Conservation (phyloP, 371 early-diverging fungal genomes). For the Basidiobolus meristosporus region DNA sequence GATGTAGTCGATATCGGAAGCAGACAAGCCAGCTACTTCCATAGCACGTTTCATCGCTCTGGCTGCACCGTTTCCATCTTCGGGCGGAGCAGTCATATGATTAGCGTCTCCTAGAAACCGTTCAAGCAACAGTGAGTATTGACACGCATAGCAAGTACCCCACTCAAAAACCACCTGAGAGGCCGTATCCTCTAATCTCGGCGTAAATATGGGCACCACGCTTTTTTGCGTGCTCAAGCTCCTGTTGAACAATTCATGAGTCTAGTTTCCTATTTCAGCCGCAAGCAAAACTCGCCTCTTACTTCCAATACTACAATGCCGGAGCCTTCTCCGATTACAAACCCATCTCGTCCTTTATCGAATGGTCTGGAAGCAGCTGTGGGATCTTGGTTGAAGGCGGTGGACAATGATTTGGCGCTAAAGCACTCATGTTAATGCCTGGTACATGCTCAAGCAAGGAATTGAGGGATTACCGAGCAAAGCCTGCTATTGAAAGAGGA, state of each 20-base stretch:
- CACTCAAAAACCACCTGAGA: constrained; percentile 25
- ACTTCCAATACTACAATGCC: constrained; percentile 76
- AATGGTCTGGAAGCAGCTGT: constrained; percentile 73
- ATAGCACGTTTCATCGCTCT: constrained; percentile 73
- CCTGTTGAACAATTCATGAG: constrained; percentile 11
- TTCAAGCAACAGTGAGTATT: neutral
- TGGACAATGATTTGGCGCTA: constrained; percentile 67
- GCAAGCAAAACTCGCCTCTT: neutral
- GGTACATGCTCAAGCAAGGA: neutral
- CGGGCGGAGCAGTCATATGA: constrained; percentile 86
- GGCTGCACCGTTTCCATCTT: constrained; percentile 68
- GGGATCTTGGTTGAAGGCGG: constrained; percentile 57
- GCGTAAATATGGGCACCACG: constrained; percentile 82
- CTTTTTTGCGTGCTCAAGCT: constrained; percentile 67
- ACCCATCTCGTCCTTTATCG: constrained; percentile 70
- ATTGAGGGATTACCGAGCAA: constrained; percentile 31
- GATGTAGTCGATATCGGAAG: constrained; percentile 59
- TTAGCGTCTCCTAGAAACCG: constrained; percentile 48
- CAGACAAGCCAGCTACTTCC: constrained; percentile 24
- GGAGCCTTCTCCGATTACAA: constrained; percentile 91
- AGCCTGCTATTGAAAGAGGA: constrained; percentile 78
- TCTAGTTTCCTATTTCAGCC: neutral
- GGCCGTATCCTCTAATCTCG: constrained; percentile 75
- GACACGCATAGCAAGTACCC: neutral
- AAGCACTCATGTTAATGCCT: neutral